Evolutionary conservation across 2,329 filamentous ascomycete genomes (phyloP).

Genomic region (Xylariaceae sp.): DNA sequence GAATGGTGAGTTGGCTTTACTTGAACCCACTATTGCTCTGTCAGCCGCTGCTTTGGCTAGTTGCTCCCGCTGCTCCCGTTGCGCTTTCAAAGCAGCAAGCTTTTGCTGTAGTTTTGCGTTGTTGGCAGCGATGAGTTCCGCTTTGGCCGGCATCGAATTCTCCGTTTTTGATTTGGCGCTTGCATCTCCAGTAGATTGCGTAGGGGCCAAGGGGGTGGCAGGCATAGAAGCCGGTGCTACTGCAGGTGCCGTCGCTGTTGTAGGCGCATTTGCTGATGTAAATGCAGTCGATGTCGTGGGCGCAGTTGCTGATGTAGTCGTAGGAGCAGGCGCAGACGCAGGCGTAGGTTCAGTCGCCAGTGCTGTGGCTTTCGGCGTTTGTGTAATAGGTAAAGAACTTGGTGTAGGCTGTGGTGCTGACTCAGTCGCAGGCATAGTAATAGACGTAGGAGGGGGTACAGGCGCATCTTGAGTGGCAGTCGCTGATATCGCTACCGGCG

Average conservation of each 20-base stretch:
- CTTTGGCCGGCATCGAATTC: slow-evolving; percentile 27
- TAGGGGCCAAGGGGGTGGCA: slow-evolving; percentile 3
- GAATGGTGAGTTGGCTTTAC: too few species aligned
- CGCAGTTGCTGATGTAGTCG: too few species aligned
- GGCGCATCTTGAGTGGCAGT: slow-evolving; percentile 3
- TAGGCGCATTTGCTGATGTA: too few species aligned
- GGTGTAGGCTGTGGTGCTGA: too few species aligned
- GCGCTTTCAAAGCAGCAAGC: slow-evolving; percentile 65
- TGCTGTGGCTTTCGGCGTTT: too few species aligned
- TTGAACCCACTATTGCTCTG: slow-evolving; percentile 13
- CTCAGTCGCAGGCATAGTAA: too few species aligned
- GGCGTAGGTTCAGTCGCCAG: too few species aligned
- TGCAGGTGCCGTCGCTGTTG: background rate
- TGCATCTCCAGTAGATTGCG: slow-evolving; percentile 1
- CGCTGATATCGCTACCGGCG: slow-evolving; percentile 5
- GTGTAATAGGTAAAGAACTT: too few species aligned
- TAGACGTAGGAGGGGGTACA: too few species aligned
- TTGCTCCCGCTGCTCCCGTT: too few species aligned
- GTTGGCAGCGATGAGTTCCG: slow-evolving; percentile 53
- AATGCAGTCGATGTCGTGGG: too few species aligned
- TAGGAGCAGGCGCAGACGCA: too few species aligned
- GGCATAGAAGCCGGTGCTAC: slow-evolving; percentile 2
- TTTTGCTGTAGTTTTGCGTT: slow-evolving; percentile 68
- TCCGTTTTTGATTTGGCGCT: slow-evolving; percentile 4
- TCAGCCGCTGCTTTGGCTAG: slow-evolving; percentile 21